Evolutionary conservation across 257 asterid species (phyloP), one percentile per base, ranked within the genome.

Genomic region (Solanum pennellii): DNA sequence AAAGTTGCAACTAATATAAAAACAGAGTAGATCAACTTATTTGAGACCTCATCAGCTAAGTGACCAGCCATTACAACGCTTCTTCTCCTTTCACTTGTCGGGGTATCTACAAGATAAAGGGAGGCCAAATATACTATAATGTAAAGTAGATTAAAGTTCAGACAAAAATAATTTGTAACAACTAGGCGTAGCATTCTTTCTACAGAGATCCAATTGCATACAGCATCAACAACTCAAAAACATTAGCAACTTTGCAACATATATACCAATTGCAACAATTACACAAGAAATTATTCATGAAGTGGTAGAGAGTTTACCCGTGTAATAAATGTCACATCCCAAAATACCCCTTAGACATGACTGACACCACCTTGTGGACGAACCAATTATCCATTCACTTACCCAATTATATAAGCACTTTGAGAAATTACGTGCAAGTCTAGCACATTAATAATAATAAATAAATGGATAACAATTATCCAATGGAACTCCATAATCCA

Each of bases 51-150:
- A 69, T 77, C 87, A 71, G 73, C 39, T 59, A 5, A 9, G 37
- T 82, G 86, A 45, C 91, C 91, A 89, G 90, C 71, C 88, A 89
- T 82, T 33, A 33, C 20, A 87, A 72, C 39, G 77, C 80, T 41
- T 83, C 88, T 3, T 83, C 88, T 3, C 86, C 42, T 56, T 29
- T 86, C 90, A 72, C 80, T 83, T 16, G 27, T 9, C 80, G 29
- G 80, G 77, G 80, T 72, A 72, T 33, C 47, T 72, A 72, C 80
- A 35, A 35, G 45, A 35, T 35, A 5, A 9, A 72, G 45, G 80
- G 73, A 73, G 47, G 69, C 73, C 25, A 45, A 86, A 86, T 66
- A 39, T 35, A 84, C 59, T 65, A 84, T 33, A 86, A 83, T 21
- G 41, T 75, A 44, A 87, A 71, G 49, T 29, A 35, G 42, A 45